Conservation (phyloP, 2,329 filamentous ascomycete genomes). For the Neoarthrinium moseri region DNA sequence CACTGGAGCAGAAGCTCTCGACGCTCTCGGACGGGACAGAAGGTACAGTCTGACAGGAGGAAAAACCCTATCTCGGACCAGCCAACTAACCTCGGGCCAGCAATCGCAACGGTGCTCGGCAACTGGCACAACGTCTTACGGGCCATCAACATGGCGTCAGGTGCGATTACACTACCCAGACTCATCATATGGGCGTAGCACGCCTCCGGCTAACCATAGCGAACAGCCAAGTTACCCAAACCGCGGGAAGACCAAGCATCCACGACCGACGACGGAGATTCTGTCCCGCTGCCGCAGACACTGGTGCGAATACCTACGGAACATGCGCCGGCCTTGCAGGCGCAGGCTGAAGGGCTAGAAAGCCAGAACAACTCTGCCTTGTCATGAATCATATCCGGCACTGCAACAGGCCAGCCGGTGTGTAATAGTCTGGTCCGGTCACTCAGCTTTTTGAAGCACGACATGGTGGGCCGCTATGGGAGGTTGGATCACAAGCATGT, state of each 20-base stretch:
- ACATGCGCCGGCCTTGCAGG: constrained; percentile 65
- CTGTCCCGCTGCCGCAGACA: constrained; percentile 69
- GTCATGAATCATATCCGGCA: too few species aligned
- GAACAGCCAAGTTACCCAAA: constrained; percentile 66
- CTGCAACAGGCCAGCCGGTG: too few species aligned
- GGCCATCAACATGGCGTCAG: constrained; percentile 83
- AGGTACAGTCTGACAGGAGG: constrained; percentile 44
- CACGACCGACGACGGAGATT: constrained; percentile 39
- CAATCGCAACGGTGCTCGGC: constrained; percentile 78
- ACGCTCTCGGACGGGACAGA: constrained; percentile 82
- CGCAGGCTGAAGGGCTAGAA: constrained; percentile 54
- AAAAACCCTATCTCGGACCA: constrained; percentile 16
- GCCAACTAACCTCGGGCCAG: constrained; percentile 37
- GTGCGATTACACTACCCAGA: constrained; percentile 49
- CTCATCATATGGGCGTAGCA: too few species aligned
- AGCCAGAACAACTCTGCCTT: constrained; percentile 32
- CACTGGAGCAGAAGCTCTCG: constrained; percentile 72
- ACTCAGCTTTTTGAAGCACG: too few species aligned
- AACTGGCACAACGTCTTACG: constrained; percentile 88
- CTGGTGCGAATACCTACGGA: constrained; percentile 83
- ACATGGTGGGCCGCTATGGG: too few species aligned
- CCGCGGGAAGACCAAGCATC: constrained; percentile 42
- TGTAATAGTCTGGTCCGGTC: too few species aligned
- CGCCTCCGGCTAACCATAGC: constrained; percentile 12
- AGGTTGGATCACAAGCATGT: too few species aligned